phyloP scores from a whole-genome alignment of 2,329 filamentous ascomycete species.

The Sporothrix phasma region DNA sequence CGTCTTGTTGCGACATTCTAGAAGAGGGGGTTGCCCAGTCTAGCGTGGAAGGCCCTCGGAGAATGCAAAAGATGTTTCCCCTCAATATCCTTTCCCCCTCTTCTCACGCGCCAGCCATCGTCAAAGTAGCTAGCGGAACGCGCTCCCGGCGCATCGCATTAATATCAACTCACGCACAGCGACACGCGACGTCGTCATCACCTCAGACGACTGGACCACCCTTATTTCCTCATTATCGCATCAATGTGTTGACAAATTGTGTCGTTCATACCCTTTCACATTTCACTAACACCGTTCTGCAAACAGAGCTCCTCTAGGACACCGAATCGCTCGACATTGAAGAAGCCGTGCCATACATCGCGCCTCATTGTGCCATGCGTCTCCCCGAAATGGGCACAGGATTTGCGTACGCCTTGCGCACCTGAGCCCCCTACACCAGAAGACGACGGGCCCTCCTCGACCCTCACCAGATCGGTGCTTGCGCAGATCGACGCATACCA shows the following conservation, averaged over 20 bases:
- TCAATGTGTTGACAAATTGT: neutral
- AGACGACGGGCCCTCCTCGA: conserved; percentile 17
- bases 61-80: conserved; percentile 10
- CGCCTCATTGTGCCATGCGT: conserved; percentile 23
- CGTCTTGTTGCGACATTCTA: neutral
- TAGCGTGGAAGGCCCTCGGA: neutral
- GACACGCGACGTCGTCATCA: neutral
- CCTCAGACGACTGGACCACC: neutral
- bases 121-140: neutral
- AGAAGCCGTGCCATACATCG: neutral
- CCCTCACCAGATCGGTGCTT: conserved; percentile 18
- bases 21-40: neutral
- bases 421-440: conserved; percentile 15
- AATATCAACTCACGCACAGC: neutral
- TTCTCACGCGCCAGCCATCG: neutral
- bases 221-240: neutral
- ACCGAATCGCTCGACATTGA: neutral
- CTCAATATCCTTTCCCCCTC: conserved; percentile 3
- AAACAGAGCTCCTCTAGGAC: conserved; percentile 5
- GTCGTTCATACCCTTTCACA: neutral
- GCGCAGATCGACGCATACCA: conserved; percentile 8
- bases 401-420: neutral
- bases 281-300: neutral
- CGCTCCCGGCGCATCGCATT: neutral
- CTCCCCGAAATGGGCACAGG: conserved; percentile 23